phyloP scores from a whole-genome alignment of 805 yeast species.

The Dipodascopsis tothii region DNA sequence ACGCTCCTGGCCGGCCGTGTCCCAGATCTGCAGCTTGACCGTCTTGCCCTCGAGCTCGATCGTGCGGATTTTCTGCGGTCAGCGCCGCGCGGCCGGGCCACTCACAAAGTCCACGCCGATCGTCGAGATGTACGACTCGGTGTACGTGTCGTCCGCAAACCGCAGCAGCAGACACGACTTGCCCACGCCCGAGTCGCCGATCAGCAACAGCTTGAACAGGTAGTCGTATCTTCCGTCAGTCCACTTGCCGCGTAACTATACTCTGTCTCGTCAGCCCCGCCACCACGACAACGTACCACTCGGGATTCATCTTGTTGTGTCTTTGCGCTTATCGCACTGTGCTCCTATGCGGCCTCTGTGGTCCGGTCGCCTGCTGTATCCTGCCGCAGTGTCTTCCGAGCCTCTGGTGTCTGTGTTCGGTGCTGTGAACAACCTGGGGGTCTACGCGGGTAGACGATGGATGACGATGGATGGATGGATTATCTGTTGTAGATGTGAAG shows the following conservation, averaged over 20 bases:
- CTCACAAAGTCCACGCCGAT: constrained; percentile 85
- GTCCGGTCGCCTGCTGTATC: too few relatives aligned
- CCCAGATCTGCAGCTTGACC: constrained; percentile 97
- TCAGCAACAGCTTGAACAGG: constrained; percentile 84
- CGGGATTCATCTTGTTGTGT: constrained; percentile 9
- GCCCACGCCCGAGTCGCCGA: constrained; percentile 98
- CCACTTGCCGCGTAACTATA: not conserved
- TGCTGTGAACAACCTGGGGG: too few relatives aligned
- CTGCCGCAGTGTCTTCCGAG: too few relatives aligned
- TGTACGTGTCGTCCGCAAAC: constrained; percentile 95
- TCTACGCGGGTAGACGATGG: too few relatives aligned
- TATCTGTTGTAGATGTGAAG: too few relatives aligned
- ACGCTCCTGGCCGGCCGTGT: constrained; percentile 98
- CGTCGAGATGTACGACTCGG: constrained; percentile 93
- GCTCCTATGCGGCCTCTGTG: too few relatives aligned
- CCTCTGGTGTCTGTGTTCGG: too few relatives aligned
- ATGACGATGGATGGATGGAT: too few relatives aligned
- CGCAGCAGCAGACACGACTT: constrained; percentile 90
- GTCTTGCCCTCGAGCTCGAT: constrained; percentile 91
- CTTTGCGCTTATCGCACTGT: too few relatives aligned
- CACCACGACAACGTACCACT: constrained; percentile 9
- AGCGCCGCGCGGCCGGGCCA: not conserved
- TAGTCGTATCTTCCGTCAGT: constrained; percentile 77
- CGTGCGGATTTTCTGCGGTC: constrained; percentile 41
- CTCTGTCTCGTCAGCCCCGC: not conserved